Evolutionary conservation across 2,329 filamentous ascomycete species (phyloP), one percentile per base, ranked within the genome.

Genomic region (Arthrinium puccinioides): DNA sequence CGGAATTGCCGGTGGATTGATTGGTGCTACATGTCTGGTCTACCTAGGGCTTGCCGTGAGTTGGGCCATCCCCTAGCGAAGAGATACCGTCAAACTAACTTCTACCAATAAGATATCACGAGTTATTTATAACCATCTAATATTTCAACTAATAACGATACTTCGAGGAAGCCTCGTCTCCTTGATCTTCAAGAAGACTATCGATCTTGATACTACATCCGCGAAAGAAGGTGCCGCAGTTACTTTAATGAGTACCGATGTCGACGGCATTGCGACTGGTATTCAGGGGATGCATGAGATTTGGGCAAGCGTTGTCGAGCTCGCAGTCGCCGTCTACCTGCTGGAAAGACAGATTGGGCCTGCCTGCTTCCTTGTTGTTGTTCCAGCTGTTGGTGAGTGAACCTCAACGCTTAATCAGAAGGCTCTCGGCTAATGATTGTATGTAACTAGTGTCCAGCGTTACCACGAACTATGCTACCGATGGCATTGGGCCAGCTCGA

Each of bases 181-280:
- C 0, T 54, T 75, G 44, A 64, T 79, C 2, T 77, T 70, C 45
- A 60, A 63, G 14, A 69, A 70, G 45, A 69, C 66, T 0, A 40
- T 67, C 1, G 44, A 49, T 1, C 42, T 67, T 13, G 52, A 52
- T 9, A 48, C 52, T 0, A 43, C 49, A 1, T 43, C 50, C 2
- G 48, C 57, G 18, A 57, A 62, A 13, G 61, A 64, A 16, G 54
- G 56, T 1, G 57, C 59, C 1, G 56, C 66, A 1, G 45, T 66
- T 4, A 70, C 66, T 1, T 51, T 70, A 8, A 71, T 72, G 64
- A 64, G 60, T 13, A 61, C 64, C 1, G 67, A 70, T 37, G 57
- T 71, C 5, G 64, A 67, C 8, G 45, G 42, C 0, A 55, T 64
- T 9, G 45, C 51, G 2, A 36, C 39, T 8, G 51, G 53, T 5